Percentiles rank a stretch among this genome's conserved stretches.
Evolutionary conservation across 805 yeast species (phyloP).

Genomic region (Yarrowia sp.): DNA sequence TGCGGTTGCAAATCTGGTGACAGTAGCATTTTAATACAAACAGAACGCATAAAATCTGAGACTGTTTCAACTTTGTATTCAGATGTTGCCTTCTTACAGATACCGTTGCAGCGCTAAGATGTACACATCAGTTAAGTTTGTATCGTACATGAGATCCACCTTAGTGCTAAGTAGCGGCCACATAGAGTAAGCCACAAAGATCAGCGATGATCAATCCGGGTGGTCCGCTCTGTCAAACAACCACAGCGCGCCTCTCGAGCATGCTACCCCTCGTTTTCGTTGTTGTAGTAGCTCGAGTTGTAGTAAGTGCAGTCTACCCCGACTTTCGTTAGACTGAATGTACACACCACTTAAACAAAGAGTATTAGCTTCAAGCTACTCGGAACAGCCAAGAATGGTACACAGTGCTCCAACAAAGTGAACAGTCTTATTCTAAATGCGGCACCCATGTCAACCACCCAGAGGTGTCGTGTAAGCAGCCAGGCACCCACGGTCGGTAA

Average conservation of each 20-base stretch:
- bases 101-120: neutral
- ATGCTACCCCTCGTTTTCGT: neutral
- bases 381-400: neutral
- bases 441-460: neutral
- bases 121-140: neutral
- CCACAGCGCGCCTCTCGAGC: neutral
- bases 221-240: neutral
- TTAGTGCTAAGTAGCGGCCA: slow-evolving; percentile 2
- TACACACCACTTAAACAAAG: neutral
- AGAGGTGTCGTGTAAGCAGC: neutral
- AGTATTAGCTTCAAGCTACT: neutral
- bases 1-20: neutral
- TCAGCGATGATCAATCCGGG: neutral
- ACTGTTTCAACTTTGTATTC: neutral
- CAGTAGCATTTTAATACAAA: too few relatives aligned
- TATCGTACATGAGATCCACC: slow-evolving; percentile 13
- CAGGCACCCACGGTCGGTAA: neutral
- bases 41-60: neutral
- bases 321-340: neutral
- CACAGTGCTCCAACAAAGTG: neutral
- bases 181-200: neutral
- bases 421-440: neutral
- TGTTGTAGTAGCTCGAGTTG: neutral
- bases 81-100: too few relatives aligned
- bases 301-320: neutral